phyloP scores from a whole-genome alignment of 140 eudicot genomes.

The Ambrosia hybrid region DNA sequence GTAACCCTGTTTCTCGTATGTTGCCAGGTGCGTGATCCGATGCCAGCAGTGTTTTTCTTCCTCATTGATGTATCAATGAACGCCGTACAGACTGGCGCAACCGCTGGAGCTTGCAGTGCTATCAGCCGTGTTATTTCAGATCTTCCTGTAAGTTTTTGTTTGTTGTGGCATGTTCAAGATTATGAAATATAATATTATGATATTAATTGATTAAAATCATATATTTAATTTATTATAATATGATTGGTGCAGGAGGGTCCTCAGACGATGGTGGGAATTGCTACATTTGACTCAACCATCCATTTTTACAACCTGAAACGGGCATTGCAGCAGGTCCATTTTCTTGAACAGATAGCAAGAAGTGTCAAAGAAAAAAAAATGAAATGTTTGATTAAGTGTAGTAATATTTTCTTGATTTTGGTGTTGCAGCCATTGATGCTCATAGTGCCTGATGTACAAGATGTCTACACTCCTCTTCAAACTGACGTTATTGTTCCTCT shows the following conservation, averaged over 20 bases:
- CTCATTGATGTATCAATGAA: conserved; percentile 96
- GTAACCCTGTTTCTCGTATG: conserved; percentile 9
- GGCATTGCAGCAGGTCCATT: conserved; percentile 82
- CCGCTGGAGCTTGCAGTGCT: conserved; percentile 99
- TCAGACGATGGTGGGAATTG: conserved; percentile 93
- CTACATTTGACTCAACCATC: conserved; percentile 94
- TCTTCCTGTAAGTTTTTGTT: conserved; percentile 80
- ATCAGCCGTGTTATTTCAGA: conserved; percentile 85
- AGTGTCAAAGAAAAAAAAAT: no score
- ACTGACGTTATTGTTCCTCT: conserved; percentile 74
- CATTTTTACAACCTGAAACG: conserved; percentile 99
- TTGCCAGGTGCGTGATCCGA: conserved; percentile 95
- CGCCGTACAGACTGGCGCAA: conserved; percentile 96
- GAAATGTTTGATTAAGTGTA: conserved; percentile 1
- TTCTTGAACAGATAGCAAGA: conserved; percentile 14
- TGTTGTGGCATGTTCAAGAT: conserved; percentile 4
- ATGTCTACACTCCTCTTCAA: conserved; percentile 69
- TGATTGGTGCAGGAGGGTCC: conserved; percentile 83
- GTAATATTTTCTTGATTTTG: conserved; percentile 16
- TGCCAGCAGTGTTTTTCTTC: conserved; percentile 97
- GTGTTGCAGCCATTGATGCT: conserved; percentile 84
- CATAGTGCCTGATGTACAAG: conserved; percentile 67
- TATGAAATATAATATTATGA: conserved; percentile 5
- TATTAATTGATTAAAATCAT: no score
- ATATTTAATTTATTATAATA: conserved; percentile 21